Evolutionary conservation across 2,329 filamentous ascomycete species (phyloP).

Genomic region (Cylindrodendrum hubeiense): DNA sequence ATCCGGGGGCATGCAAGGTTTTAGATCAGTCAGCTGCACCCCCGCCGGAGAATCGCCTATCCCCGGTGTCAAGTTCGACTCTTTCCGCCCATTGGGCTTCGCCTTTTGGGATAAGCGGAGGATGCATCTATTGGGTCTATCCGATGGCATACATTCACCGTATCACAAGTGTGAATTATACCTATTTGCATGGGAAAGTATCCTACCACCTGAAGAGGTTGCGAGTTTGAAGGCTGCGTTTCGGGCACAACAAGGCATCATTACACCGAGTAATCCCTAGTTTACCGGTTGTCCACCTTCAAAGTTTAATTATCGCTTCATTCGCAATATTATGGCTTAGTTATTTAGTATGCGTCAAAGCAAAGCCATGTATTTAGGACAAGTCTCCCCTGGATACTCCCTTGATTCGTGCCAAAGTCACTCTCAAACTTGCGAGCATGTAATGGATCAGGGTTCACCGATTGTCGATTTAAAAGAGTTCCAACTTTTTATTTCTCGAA

Average conservation of each 20-base stretch:
- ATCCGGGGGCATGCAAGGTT: conserved; percentile 8
- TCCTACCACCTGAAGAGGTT: conserved; percentile 22
- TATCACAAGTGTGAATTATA: background rate
- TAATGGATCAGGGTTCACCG: too few species aligned
- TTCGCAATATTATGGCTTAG: too few species aligned
- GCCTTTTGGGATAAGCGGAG: conserved; percentile 36
- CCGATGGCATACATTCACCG: background rate
- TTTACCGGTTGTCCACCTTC: too few species aligned
- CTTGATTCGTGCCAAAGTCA: too few species aligned
- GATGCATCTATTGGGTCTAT: conserved; percentile 29
- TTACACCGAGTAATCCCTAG: background rate
- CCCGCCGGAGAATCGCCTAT: background rate
- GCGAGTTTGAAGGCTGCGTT: background rate
- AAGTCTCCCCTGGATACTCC: too few species aligned
- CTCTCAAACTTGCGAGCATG: too few species aligned
- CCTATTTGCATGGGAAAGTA: conserved; percentile 23
- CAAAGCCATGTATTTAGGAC: too few species aligned
- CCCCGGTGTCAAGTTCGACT: conserved; percentile 29
- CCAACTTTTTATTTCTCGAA: too few species aligned
- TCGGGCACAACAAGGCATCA: conserved; percentile 1
- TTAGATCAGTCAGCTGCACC: background rate
- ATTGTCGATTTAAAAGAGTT: too few species aligned
- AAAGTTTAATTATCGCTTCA: too few species aligned
- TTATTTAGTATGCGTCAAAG: too few species aligned
- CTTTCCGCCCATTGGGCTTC: conserved; percentile 33